phyloP scores from a whole-genome alignment of 1,284 basidiomycete species.

The Baeospora myosura region DNA sequence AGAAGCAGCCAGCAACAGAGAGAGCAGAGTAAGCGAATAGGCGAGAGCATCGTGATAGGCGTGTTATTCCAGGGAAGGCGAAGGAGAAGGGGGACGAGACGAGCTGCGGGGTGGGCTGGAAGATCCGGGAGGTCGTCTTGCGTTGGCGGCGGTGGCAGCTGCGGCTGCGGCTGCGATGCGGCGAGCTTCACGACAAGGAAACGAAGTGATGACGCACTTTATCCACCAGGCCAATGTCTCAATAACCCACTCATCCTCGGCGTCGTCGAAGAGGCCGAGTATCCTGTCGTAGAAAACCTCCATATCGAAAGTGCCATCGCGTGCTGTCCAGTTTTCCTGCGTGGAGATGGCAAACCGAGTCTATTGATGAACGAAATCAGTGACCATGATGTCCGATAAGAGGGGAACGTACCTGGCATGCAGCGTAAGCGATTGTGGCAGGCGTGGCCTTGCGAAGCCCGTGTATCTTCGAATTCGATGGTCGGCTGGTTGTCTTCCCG shows the following conservation, averaged over 20 bases:
- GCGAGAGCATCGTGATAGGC: no score
- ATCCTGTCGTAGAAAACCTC: neutral
- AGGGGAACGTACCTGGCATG: neutral
- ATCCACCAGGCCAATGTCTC: neutral
- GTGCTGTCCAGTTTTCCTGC: neutral
- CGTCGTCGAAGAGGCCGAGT: neutral
- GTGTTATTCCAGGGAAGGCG: no score
- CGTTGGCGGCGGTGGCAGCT: no score
- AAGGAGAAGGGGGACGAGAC: no score
- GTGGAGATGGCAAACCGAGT: neutral
- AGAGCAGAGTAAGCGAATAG: no score
- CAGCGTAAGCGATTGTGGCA: neutral
- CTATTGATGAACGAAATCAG: neutral
- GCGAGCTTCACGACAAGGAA: no score
- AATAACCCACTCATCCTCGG: neutral
- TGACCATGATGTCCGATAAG: neutral
- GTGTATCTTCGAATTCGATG: neutral
- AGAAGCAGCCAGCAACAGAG: no score
- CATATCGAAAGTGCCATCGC: neutral
- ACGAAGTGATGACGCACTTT: neutral
- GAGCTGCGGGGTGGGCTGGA: no score
- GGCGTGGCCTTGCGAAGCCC: neutral
- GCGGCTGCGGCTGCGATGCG: no score
- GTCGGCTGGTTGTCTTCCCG: neutral
- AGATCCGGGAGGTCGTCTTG: no score